Evolutionary conservation across 1,139 yeast genomes (phyloP).

Genomic region (Magnusiomyces fungicola): DNA sequence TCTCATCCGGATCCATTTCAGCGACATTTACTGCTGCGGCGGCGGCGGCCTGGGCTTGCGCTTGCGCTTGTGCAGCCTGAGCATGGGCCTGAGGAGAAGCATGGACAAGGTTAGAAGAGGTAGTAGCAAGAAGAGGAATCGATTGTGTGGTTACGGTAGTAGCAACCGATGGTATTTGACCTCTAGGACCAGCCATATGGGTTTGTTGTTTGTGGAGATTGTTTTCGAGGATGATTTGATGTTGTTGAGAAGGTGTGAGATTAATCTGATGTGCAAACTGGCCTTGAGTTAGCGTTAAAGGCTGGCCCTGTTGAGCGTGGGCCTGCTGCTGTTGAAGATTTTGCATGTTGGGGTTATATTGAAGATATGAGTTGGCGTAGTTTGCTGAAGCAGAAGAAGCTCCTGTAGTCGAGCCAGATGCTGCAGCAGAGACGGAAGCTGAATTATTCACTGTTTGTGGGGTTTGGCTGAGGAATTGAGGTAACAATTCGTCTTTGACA

Average conservation of each 20-base stretch:
- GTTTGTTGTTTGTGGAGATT: not conserved
- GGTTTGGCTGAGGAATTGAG: not conserved
- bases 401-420: not conserved
- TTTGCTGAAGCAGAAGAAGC: not conserved
- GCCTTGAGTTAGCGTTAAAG: not conserved
- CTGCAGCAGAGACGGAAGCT: not conserved
- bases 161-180: not conserved
- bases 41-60: not conserved
- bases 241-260: not conserved
- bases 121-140: slow-evolving; percentile 1
- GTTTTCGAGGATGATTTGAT: not conserved
- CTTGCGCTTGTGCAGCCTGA: not conserved
- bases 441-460: no score
- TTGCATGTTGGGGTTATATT: not conserved
- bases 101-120: not conserved
- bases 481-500: slow-evolving; percentile 25
- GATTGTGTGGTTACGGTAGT: slow-evolving; percentile 1
- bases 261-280: not conserved
- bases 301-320: slow-evolving; percentile 26
- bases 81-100: not conserved
- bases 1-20: not conserved
- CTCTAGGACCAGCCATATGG: not conserved
- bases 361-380: not conserved
- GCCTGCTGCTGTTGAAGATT: slow-evolving; percentile 15
- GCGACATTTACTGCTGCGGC: slow-evolving; percentile 4